Conservation (phyloP, 2,329 filamentous ascomycete species). For the Plectosphaerella sp. region DNA sequence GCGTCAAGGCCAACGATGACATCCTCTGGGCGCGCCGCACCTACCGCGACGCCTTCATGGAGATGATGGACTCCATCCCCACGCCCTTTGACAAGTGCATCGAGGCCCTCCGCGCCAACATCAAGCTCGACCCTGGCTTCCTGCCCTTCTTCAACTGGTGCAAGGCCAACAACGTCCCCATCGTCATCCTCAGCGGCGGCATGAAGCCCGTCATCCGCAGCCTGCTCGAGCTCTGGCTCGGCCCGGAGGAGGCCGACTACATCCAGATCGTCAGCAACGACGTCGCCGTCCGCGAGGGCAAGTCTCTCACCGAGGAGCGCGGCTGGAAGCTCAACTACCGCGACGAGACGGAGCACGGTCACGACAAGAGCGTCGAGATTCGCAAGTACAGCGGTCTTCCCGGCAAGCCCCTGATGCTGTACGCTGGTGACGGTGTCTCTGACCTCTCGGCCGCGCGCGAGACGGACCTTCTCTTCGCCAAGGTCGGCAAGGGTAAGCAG, state of each 20-base stretch:
- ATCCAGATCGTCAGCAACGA: slow-evolving; percentile 91
- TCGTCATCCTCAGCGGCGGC: slow-evolving; percentile 86
- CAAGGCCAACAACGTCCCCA: slow-evolving; percentile 75
- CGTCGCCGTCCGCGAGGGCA: slow-evolving; percentile 58
- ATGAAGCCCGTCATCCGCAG: slow-evolving; percentile 91
- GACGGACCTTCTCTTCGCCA: slow-evolving; percentile 90
- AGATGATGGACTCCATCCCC: slow-evolving; percentile 86
- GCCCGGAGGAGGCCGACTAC: slow-evolving; percentile 64
- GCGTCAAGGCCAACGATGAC: slow-evolving; percentile 69
- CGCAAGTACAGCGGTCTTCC: slow-evolving; percentile 78
- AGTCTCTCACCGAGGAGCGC: slow-evolving; percentile 70
- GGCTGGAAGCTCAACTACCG: slow-evolving; percentile 89
- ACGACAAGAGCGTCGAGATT: slow-evolving; percentile 93
- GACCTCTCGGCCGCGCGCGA: slow-evolving; percentile 89
- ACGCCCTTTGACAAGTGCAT: slow-evolving; percentile 81
- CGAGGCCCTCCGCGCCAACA: slow-evolving; percentile 71
- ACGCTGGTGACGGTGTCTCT: slow-evolving; percentile 91
- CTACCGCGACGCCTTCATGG: slow-evolving; percentile 83
- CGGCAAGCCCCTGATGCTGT: slow-evolving; percentile 77
- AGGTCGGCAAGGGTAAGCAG: slow-evolving; percentile 72
- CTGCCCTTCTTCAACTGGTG: slow-evolving; percentile 84
- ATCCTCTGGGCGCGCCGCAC: slow-evolving; percentile 66
- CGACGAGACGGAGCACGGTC: slow-evolving; percentile 87
- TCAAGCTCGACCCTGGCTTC: slow-evolving; percentile 86
- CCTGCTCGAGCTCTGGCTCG: slow-evolving; percentile 74